Percentiles rank a stretch among this genome's conserved stretches.
These are phyloP conservation scores for Groenewaldozyma tartarivorans DNA, from an alignment of 805 yeast genomes.

Conservation along the genomic window DNA sequence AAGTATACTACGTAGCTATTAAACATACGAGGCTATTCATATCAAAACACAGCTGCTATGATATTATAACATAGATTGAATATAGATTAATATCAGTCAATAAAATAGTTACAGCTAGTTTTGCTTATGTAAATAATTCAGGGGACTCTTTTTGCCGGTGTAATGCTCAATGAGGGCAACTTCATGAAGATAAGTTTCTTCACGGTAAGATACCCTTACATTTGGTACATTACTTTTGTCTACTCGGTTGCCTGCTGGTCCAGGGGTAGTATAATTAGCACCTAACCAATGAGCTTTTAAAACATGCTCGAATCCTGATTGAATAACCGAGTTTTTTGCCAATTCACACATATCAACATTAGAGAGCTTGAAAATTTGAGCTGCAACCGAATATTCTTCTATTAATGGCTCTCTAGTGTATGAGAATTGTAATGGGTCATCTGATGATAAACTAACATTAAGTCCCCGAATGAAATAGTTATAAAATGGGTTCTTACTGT, in stretches of 20 bases:
- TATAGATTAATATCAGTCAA: too few relatives aligned
- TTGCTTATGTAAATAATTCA: too few relatives aligned
- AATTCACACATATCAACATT: constrained; percentile 96
- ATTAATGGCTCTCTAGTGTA: constrained; percentile 95
- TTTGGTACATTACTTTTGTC: constrained; percentile 94
- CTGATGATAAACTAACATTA: constrained; percentile 90
- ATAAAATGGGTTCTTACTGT: constrained; percentile 94
- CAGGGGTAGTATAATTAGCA: constrained; percentile 38
- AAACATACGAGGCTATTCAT: too few relatives aligned
- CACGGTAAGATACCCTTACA: constrained; percentile 73
- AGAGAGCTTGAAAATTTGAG: constrained; percentile 89
- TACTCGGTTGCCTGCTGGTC: constrained; percentile 76
- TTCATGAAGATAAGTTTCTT: constrained; percentile 72
- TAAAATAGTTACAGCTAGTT: too few relatives aligned
- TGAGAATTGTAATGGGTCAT: constrained; percentile 95
- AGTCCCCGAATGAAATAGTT: constrained; percentile 85
- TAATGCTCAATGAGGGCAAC: constrained; percentile 32
- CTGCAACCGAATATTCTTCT: constrained; percentile 97
- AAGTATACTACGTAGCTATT: too few relatives aligned
- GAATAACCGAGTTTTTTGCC: constrained; percentile 84
- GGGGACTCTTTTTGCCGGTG: constrained; percentile 9
- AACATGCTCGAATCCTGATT: constrained; percentile 86
- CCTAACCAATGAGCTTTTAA: constrained; percentile 94
- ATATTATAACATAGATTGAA: too few relatives aligned
- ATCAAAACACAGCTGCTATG: too few relatives aligned